These are phyloP conservation scores for Coprinopsis sp. DNA, from an alignment of 768 basidiomycete genomes.

Conservation along the genomic window DNA sequence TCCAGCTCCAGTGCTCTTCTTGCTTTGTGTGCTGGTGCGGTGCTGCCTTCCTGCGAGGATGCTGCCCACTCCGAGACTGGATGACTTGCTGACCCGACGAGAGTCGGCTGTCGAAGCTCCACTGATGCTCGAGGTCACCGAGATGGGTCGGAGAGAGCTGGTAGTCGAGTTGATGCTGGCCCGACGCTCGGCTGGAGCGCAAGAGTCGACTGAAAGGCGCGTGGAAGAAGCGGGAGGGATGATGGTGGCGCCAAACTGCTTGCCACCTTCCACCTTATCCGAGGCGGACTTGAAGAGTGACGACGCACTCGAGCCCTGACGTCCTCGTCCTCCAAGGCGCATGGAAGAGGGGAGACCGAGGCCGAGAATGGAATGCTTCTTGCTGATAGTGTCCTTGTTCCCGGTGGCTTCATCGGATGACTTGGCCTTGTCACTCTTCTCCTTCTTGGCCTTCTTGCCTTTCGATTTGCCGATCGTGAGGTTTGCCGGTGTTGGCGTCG, in stretches of 20 bases:
- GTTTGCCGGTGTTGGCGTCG: no score
- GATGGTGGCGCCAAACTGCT: slow-evolving; percentile 3
- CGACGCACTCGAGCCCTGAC: slow-evolving; percentile 36
- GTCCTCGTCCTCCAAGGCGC: slow-evolving; percentile 32
- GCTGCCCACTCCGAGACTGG: no score
- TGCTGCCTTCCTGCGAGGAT: no score
- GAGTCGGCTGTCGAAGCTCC: slow-evolving; percentile 34
- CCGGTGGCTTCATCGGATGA: no score
- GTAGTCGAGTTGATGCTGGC: slow-evolving; percentile 25
- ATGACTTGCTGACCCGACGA: slow-evolving; percentile 32
- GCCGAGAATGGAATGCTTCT: slow-evolving; percentile 60
- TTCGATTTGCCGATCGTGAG: background rate
- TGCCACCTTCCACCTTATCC: background rate
- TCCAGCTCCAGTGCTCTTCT: slow-evolving; percentile 34
- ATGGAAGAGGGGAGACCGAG: slow-evolving; percentile 56
- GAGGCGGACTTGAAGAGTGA: slow-evolving; percentile 18
- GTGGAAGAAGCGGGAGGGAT: no score
- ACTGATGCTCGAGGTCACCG: slow-evolving; percentile 27
- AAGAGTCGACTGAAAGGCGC: slow-evolving; percentile 25
- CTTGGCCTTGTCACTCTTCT: background rate
- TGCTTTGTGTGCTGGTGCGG: no score
- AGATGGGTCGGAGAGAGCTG: slow-evolving; percentile 33
- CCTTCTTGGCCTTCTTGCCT: background rate
- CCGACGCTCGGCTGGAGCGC: no score
- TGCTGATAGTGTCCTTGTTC: slow-evolving; percentile 44